Evolutionary conservation across 2,329 filamentous ascomycete genomes (phyloP).

Genomic region (Sporothrix inflata): DNA sequence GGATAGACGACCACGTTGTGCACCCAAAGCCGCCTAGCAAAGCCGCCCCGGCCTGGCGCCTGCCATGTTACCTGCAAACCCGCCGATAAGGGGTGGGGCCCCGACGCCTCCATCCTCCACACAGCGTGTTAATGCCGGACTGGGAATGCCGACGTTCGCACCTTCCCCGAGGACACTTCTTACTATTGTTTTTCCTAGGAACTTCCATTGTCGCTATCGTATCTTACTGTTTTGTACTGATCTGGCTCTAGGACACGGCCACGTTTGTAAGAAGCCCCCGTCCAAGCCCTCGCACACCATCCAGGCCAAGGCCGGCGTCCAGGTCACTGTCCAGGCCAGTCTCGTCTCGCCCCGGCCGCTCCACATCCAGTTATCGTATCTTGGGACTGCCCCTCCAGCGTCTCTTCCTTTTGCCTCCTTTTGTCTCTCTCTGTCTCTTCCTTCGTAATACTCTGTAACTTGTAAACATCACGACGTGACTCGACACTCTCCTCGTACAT

Average conservation of each 20-base stretch:
- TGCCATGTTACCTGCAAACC: background rate
- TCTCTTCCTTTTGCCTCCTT: background rate
- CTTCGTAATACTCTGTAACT: background rate
- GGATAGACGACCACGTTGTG: background rate
- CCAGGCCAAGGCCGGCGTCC: background rate
- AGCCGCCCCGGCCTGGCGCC: background rate
- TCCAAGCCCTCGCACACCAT: background rate
- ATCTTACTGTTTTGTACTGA: background rate
- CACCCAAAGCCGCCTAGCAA: background rate
- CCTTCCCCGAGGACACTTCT: background rate
- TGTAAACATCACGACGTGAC: background rate
- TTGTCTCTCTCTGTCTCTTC: background rate
- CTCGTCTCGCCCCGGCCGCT: background rate
- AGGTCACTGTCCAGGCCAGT: background rate
- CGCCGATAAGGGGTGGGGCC: constrained; percentile 5
- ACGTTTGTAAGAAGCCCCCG: background rate
- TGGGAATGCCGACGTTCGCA: background rate
- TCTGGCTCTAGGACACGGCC: background rate
- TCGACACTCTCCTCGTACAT: too few relatives aligned
- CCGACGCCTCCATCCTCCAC: background rate
- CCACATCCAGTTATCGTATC: background rate
- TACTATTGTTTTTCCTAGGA: too few relatives aligned
- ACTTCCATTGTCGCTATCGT: background rate
- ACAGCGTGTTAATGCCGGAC: background rate
- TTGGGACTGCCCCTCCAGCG: background rate